Conservation (phyloP, 2,329 filamentous ascomycete species). For the Parastagonospora nodorum region DNA sequence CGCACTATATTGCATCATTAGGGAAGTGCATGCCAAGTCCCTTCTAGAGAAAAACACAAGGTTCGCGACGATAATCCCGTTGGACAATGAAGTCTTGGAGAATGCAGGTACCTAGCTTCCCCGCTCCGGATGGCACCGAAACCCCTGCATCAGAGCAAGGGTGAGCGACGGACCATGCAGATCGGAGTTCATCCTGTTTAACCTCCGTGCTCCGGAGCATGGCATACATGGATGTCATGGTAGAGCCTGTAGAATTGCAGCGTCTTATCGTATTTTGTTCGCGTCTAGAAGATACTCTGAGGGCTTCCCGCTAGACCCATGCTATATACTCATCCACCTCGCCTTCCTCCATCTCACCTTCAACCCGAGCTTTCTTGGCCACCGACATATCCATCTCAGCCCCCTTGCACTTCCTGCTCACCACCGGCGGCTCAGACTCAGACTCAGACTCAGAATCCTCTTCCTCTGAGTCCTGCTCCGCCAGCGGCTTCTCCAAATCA, state of each 20-base stretch:
- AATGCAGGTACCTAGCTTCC: slow-evolving; percentile 8
- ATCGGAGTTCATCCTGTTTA: no score
- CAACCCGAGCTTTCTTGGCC: neutral
- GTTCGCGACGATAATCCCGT: neutral
- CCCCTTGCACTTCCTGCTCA: neutral
- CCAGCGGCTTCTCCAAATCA: neutral
- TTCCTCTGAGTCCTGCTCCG: neutral
- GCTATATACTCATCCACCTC: neutral
- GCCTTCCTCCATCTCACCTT: neutral
- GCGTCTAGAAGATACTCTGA: neutral
- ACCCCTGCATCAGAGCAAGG: neutral
- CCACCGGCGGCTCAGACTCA: neutral
- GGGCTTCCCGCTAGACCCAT: neutral
- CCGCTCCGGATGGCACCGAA: slow-evolving; percentile 5
- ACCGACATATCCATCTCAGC: neutral
- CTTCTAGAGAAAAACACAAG: neutral
- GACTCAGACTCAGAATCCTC: neutral
- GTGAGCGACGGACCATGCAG: neutral
- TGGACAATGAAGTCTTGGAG: neutral
- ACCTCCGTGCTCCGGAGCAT: neutral
- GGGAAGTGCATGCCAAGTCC: neutral
- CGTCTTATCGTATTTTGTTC: neutral
- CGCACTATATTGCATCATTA: neutral
- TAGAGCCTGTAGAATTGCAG: no score
- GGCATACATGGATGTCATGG: neutral